Percentiles rank a stretch among this genome's conserved stretches.
Conservation (phyloP, 257 asterid genomes). For the Marsdenia floribunda region DNA sequence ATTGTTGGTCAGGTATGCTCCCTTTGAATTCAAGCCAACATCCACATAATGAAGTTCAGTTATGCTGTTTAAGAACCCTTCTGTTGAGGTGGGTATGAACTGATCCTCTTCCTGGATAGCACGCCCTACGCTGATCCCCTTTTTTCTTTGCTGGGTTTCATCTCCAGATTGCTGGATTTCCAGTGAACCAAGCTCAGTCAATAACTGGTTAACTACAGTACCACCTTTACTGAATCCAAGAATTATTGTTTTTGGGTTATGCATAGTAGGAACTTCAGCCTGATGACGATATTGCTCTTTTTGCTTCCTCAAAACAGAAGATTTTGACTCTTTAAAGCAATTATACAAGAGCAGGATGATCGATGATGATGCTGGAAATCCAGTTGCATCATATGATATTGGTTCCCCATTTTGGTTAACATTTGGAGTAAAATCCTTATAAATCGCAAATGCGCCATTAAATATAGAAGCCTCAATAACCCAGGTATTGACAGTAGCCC, state of each 20-base stretch:
- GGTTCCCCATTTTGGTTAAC: conserved; percentile 81
- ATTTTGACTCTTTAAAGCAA: conserved; percentile 66
- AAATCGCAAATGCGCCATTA: conserved; percentile 87
- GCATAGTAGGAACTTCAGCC: conserved; percentile 37
- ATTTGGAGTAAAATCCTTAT: conserved; percentile 78
- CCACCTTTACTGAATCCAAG: conserved; percentile 99
- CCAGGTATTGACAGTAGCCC: conserved; percentile 74
- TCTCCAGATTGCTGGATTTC: conserved; percentile 31
- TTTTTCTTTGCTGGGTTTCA: conserved; percentile 23
- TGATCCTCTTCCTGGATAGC: conserved; percentile 31
- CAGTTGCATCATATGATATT: conserved; percentile 59
- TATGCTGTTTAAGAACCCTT: conserved; percentile 58
- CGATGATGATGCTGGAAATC: conserved; percentile 81
- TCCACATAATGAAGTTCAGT: conserved; percentile 87
- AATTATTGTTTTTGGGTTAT: conserved; percentile 58
- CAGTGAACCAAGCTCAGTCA: conserved; percentile 59
- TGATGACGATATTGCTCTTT: conserved; percentile 30
- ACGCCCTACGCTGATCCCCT: conserved; percentile 25
- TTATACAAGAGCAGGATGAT: conserved; percentile 58
- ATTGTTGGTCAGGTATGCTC: conserved; percentile 70
- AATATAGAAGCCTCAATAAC: conserved; percentile 77
- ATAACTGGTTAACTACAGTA: conserved; percentile 72
- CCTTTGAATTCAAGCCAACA: conserved; percentile 73
- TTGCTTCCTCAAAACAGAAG: conserved; percentile 37
- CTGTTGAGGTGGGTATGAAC: conserved; percentile 62